These are phyloP conservation scores for Tylopilus rubrobrunneus DNA, from an alignment of 768 basidiomycete species.

Conservation along the genomic window DNA sequence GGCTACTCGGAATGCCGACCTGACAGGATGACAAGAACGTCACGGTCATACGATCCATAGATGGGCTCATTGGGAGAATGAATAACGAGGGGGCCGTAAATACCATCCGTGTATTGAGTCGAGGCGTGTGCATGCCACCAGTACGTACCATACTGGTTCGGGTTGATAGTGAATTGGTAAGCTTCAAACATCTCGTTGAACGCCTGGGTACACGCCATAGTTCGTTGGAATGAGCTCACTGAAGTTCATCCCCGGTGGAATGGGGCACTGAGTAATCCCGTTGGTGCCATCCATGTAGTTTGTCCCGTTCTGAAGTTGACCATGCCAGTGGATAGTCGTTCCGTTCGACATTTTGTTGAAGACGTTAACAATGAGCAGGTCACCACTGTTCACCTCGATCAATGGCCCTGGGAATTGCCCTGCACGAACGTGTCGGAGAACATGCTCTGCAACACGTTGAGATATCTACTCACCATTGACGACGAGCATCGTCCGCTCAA, in stretches of 20 bases:
- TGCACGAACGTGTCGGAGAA: slow-evolving; percentile 11
- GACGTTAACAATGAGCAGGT: slow-evolving; percentile 33
- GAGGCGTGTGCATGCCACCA: slow-evolving; percentile 46
- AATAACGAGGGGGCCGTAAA: slow-evolving; percentile 45
- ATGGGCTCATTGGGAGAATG: slow-evolving; percentile 37
- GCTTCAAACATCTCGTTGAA: slow-evolving; percentile 10
- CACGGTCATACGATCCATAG: slow-evolving; percentile 35
- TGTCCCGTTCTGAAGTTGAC: slow-evolving; percentile 41
- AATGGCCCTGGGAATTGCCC: slow-evolving; percentile 35
- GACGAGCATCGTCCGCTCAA: slow-evolving; percentile 40
- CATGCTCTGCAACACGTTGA: not conserved
- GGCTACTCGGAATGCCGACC: slow-evolving; percentile 23
- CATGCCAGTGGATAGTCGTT: slow-evolving; percentile 34
- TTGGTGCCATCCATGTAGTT: slow-evolving; percentile 47
- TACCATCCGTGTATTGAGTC: slow-evolving; percentile 45
- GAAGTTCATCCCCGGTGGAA: slow-evolving; percentile 45
- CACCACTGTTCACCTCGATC: slow-evolving; percentile 34
- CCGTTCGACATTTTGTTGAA: slow-evolving; percentile 31
- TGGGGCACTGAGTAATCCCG: slow-evolving; percentile 49
- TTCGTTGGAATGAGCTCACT: slow-evolving; percentile 18
- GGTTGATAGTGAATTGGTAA: slow-evolving; percentile 40
- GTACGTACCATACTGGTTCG: slow-evolving; percentile 41
- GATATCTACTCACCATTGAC: slow-evolving; percentile 37
- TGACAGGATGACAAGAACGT: slow-evolving; percentile 35
- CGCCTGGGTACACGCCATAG: not conserved